Evolutionary conservation across 106 monocot species (phyloP).

Genomic region (Iris macrosiphon): DNA sequence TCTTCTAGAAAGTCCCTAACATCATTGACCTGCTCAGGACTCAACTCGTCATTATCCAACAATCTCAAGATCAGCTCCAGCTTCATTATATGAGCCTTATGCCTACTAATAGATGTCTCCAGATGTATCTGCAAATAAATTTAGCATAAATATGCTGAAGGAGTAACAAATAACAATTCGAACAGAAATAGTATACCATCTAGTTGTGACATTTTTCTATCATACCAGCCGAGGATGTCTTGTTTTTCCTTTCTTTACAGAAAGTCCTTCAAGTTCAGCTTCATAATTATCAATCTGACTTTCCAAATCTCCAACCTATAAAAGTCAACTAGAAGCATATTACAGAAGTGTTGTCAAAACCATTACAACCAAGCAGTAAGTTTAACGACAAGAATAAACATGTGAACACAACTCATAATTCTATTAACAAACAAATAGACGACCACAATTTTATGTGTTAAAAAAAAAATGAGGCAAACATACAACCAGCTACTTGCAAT

Average conservation of each 20-base stretch:
- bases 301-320: constrained; percentile 86
- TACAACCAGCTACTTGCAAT: too few species aligned
- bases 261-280: constrained; percentile 87
- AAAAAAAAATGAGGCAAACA: too few species aligned
- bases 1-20: constrained; percentile 92
- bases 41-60: constrained; percentile 95
- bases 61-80: constrained; percentile 92
- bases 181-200: neutral
- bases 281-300: constrained; percentile 93
- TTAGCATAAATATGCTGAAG: neutral
- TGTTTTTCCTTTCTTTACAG: constrained; percentile 93
- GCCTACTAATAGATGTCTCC: constrained; percentile 81
- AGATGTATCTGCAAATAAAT: constrained; percentile 59
- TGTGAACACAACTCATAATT: too few species aligned
- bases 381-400: too few species aligned
- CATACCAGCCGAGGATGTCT: constrained; percentile 83
- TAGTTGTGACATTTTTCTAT: neutral
- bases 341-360: too few species aligned
- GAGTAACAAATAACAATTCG: neutral
- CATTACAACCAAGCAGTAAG: too few species aligned
- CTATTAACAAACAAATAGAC: too few species aligned
- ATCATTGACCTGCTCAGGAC: constrained; percentile 97
- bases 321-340: neutral
- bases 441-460: too few species aligned
- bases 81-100: constrained; percentile 97